Conservation (phyloP, 257 asterid genomes). For the Solanum rostratum region DNA sequence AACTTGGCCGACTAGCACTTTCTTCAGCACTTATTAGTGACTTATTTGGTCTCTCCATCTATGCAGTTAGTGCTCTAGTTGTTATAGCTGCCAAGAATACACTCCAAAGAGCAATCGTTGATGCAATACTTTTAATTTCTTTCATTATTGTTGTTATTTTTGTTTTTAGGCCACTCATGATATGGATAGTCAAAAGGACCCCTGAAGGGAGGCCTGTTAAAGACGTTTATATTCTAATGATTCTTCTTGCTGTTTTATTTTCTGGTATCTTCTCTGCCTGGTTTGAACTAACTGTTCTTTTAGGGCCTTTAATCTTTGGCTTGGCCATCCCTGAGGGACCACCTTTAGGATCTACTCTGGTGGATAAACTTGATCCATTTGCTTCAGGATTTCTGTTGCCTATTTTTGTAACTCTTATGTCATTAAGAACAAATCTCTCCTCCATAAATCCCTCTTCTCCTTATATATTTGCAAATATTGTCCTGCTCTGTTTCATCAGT, state of each 20-base stretch:
- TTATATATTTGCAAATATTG: background rate
- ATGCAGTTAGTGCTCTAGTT: background rate
- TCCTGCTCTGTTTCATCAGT: background rate
- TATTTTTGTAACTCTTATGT: constrained; percentile 4
- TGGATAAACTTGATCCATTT: constrained; percentile 12
- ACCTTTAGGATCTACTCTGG: constrained; percentile 17
- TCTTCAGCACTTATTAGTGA: constrained; percentile 13
- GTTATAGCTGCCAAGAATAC: background rate
- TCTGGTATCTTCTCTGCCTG: constrained; percentile 1
- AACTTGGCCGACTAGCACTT: constrained; percentile 20
- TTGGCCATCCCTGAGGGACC: constrained; percentile 28
- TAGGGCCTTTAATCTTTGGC: constrained; percentile 15
- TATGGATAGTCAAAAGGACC: constrained; percentile 8
- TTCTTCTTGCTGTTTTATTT: background rate
- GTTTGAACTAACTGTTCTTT: background rate
- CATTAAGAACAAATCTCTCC: background rate
- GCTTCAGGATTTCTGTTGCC: constrained; percentile 15
- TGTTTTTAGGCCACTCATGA: constrained; percentile 3
- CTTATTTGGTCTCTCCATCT: background rate
- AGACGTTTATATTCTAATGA: background rate
- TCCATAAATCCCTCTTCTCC: background rate
- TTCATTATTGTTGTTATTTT: background rate
- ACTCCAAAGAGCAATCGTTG: background rate
- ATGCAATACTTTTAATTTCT: background rate
- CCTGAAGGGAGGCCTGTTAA: constrained; percentile 18